Percentiles rank a stretch among this genome's conserved stretches.
Evolutionary conservation across 1,284 basidiomycete species (phyloP).

Genomic region (Tilletia caries): DNA sequence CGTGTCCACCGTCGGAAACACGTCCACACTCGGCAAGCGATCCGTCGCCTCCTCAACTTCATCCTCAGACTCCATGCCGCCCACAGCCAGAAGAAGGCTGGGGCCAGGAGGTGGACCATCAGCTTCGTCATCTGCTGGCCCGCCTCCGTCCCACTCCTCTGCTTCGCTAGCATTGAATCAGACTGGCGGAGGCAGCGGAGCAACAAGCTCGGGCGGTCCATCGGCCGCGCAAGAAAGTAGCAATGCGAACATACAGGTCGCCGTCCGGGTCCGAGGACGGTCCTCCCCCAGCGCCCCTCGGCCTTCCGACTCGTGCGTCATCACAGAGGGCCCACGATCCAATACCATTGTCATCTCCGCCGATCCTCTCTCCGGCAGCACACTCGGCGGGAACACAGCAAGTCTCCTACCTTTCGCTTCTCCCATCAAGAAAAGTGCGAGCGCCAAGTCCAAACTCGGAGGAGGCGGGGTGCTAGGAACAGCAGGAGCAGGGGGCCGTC

Average conservation of each 20-base stretch:
- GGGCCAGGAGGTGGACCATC: too few species aligned
- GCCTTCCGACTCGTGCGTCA: slow-evolving; percentile 27
- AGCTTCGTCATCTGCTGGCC: too few species aligned
- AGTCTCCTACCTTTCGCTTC: slow-evolving; percentile 21
- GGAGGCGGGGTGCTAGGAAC: neutral
- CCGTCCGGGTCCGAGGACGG: slow-evolving; percentile 43
- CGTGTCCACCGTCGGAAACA: too few species aligned
- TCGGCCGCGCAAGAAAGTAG: too few species aligned
- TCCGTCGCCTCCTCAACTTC: too few species aligned
- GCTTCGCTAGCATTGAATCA: too few species aligned
- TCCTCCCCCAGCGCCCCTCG: slow-evolving; percentile 29
- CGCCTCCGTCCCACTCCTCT: too few species aligned
- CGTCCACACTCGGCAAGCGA: too few species aligned
- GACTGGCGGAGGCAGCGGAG: too few species aligned
- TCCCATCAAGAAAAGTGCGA: slow-evolving; percentile 24
- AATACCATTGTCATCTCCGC: slow-evolving; percentile 40
- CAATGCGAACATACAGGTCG: slow-evolving; percentile 45
- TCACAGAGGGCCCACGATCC: slow-evolving; percentile 41
- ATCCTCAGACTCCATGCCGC: too few species aligned
- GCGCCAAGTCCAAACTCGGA: slow-evolving; percentile 1
- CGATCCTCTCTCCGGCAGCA: slow-evolving; percentile 33
- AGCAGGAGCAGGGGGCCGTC: neutral
- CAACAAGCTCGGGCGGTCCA: too few species aligned
- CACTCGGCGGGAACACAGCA: slow-evolving; percentile 19
- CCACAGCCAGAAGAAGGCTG: too few species aligned